These are phyloP conservation scores for Conringia planisiliqua DNA, from an alignment of 345 rosid genomes.

Conservation along the genomic window DNA sequence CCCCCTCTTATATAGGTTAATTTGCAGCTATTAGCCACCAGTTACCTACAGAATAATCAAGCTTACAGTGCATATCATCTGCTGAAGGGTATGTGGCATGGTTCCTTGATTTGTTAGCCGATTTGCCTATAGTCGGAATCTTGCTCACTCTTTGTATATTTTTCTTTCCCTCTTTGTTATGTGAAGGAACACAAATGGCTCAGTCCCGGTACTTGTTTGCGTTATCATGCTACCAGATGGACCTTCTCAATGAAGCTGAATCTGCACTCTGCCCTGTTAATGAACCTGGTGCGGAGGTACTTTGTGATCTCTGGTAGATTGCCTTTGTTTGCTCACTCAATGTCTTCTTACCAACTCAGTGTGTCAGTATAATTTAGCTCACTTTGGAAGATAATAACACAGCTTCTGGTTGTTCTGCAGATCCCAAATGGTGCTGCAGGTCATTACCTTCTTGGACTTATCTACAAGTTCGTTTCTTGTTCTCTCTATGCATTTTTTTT, in stretches of 20 bases:
- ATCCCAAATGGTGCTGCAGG: constrained; percentile 98
- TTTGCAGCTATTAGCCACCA: constrained; percentile 77
- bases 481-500: constrained; percentile 2
- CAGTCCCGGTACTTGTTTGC: constrained; percentile 99
- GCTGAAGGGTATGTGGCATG: constrained; percentile 57
- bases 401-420: constrained; percentile 38
- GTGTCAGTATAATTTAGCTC: constrained; percentile 8
- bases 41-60: constrained; percentile 90
- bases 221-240: constrained; percentile 92
- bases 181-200: constrained; percentile 85
- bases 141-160: constrained; percentile 11
- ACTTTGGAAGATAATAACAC: background rate
- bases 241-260: constrained; percentile 94
- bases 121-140: background rate
- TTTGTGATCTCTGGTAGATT: constrained; percentile 16
- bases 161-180: constrained; percentile 4
- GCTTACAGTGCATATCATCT: constrained; percentile 87
- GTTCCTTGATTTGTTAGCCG: background rate
- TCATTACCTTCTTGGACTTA: constrained; percentile 95
- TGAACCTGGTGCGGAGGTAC: constrained; percentile 86
- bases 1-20: constrained; percentile 50
- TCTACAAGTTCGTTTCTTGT: constrained; percentile 62
- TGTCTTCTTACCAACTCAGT: background rate
- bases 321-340: background rate
- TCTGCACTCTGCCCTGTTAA: constrained; percentile 74